These are phyloP conservation scores for Urochloa ruziziensis DNA, from an alignment of 176 grass and related monocot genomes.

Conservation along the genomic window DNA sequence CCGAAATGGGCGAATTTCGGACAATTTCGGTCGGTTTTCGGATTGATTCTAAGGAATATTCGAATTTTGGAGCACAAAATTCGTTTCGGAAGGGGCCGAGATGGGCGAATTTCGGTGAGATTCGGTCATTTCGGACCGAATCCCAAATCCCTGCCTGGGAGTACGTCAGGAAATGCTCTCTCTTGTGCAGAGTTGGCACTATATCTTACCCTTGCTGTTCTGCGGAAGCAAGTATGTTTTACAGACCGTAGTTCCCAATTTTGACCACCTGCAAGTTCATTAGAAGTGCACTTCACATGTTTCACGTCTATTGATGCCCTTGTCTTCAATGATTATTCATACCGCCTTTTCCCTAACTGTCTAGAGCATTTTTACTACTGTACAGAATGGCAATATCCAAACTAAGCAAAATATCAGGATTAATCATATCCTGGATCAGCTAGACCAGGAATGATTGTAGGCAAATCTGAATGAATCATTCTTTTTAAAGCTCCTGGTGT, in stretches of 20 bases:
- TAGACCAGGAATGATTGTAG: neutral
- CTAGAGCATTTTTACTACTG: neutral
- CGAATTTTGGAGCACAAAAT: too few relatives aligned
- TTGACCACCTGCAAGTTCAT: too few relatives aligned
- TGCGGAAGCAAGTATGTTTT: slow-evolving; percentile 77
- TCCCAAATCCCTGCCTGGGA: too few relatives aligned
- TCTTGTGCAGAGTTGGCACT: slow-evolving; percentile 88
- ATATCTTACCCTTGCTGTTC: slow-evolving; percentile 75
- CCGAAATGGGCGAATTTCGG: too few relatives aligned
- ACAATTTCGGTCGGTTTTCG: too few relatives aligned
- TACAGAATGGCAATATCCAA: neutral
- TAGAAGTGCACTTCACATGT: too few relatives aligned
- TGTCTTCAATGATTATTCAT: neutral
- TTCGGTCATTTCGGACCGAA: too few relatives aligned
- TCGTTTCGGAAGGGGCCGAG: too few relatives aligned
- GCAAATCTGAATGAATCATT: slow-evolving; percentile 1
- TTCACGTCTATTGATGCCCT: neutral
- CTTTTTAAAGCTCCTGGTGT: neutral
- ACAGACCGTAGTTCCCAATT: neutral
- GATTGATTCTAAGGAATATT: too few relatives aligned
- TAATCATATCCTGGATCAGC: neutral
- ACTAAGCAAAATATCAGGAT: neutral
- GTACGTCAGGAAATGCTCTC: slow-evolving; percentile 70
- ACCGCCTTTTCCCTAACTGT: neutral
- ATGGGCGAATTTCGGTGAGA: too few relatives aligned